Conservation (phyloP, 129 eudicot species). For the Lactuca saligna region DNA sequence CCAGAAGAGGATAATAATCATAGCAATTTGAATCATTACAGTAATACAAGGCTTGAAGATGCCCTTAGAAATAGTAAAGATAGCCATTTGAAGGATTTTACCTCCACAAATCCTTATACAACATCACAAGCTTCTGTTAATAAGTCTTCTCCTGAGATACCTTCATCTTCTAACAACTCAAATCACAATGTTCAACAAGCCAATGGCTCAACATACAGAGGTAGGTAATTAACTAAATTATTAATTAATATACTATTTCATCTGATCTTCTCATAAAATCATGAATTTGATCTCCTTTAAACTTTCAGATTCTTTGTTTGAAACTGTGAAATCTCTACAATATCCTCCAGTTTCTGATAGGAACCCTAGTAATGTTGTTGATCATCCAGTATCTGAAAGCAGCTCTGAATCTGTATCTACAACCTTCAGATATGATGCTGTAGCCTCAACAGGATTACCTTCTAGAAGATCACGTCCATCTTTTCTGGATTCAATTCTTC, state of each 20-base stretch:
- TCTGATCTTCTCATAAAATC: too few relatives aligned
- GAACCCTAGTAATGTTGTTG: slow-evolving; percentile 36
- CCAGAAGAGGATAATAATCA: slow-evolving; percentile 21
- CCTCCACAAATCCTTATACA: not conserved
- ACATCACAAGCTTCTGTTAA: slow-evolving; percentile 16
- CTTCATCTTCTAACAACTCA: slow-evolving; percentile 28
- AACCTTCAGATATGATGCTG: slow-evolving; percentile 37
- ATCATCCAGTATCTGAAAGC: slow-evolving; percentile 30
- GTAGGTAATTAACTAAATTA: not conserved
- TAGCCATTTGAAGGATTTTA: too few relatives aligned
- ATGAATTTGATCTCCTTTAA: slow-evolving; percentile 3
- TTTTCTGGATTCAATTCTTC: slow-evolving; percentile 72
- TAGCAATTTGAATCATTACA: slow-evolving; percentile 31
- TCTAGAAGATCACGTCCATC: slow-evolving; percentile 83
- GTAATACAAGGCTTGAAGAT: slow-evolving; percentile 29
- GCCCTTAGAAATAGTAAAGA: slow-evolving; percentile 30
- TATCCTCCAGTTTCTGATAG: slow-evolving; percentile 38
- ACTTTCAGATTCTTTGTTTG: slow-evolving; percentile 33
- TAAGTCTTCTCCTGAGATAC: slow-evolving; percentile 32
- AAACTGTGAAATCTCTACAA: slow-evolving; percentile 29
- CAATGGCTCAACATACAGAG: slow-evolving; percentile 31
- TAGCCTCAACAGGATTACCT: slow-evolving; percentile 41
- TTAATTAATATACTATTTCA: not conserved
- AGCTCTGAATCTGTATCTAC: slow-evolving; percentile 41
- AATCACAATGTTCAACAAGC: slow-evolving; percentile 29